Evolutionary conservation across 176 grass and related monocot genomes (phyloP), one percentile per base, ranked within the genome.

Genomic region (Triticum urartu): DNA sequence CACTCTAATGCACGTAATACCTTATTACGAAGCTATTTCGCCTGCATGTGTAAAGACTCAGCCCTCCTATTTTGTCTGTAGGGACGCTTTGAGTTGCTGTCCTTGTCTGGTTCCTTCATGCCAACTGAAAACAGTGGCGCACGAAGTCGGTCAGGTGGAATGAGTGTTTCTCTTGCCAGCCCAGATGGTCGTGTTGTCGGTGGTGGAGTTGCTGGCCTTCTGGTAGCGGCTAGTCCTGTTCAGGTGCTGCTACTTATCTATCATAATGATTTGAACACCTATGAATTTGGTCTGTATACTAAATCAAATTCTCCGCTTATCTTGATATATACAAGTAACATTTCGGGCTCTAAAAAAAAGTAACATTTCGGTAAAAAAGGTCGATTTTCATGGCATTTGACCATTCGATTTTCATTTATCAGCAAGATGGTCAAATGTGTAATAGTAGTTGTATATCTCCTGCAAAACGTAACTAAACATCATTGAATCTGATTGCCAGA

Each of bases 91-190:
- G 91, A 98, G 84, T 86, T 98, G 79, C 86, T 98, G 22, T 95
- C 93, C 52, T 83, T 98, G 35, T 98, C 95, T 61, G 95, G 95
- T n/a, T 98, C 95, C 24, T 98, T 98, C 77, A 92, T 95, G 91
- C 95, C 95, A 66, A 90, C 89, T 10, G 93, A 98, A 87, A 98
- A 72, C 84, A 91, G 79, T 15, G 91, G 95, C 22, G 83, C 89
- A 86, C 74, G 89, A 28, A 95, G 89, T 85, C 80, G 95, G 22
- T 95, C 95, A 75, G 95, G 95, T 73, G 95, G 95, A 32, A 95
- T 98, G 95, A 98, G 95, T 68, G 95, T 98, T 39, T 93, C 91
- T 83, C 87, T 95, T 79, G 93, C 93, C 7, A 92, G 93, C 54
- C 89, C 91, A 33, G 93, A 95, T 74, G 95, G 95, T 11, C 93